Evolutionary conservation across 768 basidiomycete genomes (phyloP), one percentile per base, ranked within the genome.

Genomic region (Podaxis mareebaensis): DNA sequence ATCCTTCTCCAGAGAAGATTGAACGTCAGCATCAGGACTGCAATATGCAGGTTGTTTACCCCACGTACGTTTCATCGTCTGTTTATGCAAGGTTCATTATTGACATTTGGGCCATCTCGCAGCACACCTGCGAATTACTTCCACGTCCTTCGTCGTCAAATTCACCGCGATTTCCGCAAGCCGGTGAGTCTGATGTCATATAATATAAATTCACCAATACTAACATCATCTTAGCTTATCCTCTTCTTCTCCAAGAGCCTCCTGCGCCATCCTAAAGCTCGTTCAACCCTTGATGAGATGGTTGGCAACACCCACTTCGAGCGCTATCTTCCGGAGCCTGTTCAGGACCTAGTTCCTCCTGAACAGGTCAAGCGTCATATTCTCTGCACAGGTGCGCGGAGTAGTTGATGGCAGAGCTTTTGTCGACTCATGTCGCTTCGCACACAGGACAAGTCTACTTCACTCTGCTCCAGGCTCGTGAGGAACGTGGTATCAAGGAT

Each of bases 41-140:
- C 78, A 99, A 99, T 74, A 94, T 99, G 93, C 97, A 99, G 78
- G 91, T 99, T 67, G 94, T 96, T 30, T 99, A 99, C 78, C 93
- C 95, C 4, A 95, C 95, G 90, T 92, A 72, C 75, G 90, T 82
- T 46, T 46, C 44, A 20, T 20, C 48, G 48, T 40, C 5, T 0
- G 51, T n/a, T 58, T 17, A 17, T 20, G 8, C 2, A 20, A 15
- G n/a, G 4, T 8, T 20, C 20, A 20, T 46, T 1, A 20, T 20
- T 46, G n/a, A 46, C 4, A 46, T 46, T 10, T 8, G 17, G 58
- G 2, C 39, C 49, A 63, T 28, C n/a, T 4, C 56, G 4, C 65
- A 93, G 92, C 26, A 96, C 96, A 0, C 96, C 97, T 7, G 92
- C 95, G 56, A 98, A 96, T 82, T 96, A 96, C 75, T 97, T 95